Percentiles rank a stretch among this genome's conserved stretches.
phyloP scores from a whole-genome alignment of 2,329 filamentous ascomycete genomes.

The Xylariaceae sp. region DNA sequence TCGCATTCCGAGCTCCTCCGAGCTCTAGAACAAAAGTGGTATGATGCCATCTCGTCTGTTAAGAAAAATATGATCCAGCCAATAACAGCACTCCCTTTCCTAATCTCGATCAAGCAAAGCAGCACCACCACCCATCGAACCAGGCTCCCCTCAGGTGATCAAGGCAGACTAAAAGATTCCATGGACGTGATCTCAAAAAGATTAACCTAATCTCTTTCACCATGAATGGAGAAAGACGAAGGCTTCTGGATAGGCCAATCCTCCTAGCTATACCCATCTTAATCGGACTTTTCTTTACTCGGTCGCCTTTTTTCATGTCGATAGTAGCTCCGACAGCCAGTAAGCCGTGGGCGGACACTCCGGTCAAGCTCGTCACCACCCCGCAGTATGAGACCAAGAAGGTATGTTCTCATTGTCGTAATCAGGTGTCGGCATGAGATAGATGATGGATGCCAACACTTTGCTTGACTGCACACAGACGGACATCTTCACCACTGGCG shows the following conservation, averaged over 20 bases:
- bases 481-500: constrained; percentile 55
- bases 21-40: no score
- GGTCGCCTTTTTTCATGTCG: constrained; percentile 39
- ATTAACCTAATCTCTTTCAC: constrained; percentile 1
- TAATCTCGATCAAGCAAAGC: no score
- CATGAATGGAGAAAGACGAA: constrained; percentile 20
- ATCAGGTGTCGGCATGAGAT: no score
- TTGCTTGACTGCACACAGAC: constrained; percentile 34
- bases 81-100: no score
- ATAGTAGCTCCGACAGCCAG: constrained; percentile 25
- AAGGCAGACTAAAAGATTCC: no score
- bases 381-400: constrained; percentile 51
- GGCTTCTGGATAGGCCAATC: constrained; percentile 28
- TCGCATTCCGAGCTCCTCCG: no score
- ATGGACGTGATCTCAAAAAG: no score
- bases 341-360: constrained; percentile 50
- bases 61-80: no score
- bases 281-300: constrained; percentile 34
- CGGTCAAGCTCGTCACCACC: constrained; percentile 51
- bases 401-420: constrained; percentile 33
- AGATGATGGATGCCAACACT: no score
- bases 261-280: constrained; percentile 32
- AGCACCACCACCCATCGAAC: no score
- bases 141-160: no score
- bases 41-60: no score